Percentiles rank a stretch among this genome's conserved stretches.
Evolutionary conservation across 1,284 basidiomycete genomes (phyloP).

Genomic region (Boletus holoroseus): DNA sequence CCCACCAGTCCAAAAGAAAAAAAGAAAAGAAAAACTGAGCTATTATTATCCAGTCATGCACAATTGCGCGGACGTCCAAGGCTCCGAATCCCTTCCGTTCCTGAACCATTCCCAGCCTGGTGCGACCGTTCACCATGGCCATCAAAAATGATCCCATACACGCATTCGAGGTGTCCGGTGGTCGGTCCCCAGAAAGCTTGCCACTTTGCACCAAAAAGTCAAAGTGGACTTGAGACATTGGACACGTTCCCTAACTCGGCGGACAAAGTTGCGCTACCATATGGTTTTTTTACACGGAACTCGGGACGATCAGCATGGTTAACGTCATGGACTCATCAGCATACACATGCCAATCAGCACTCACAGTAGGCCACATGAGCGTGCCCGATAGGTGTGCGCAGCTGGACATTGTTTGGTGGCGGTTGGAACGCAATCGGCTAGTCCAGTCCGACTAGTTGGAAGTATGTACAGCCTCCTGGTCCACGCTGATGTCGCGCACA

Average conservation of each 20-base stretch:
- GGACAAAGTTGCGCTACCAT: constrained; percentile 10
- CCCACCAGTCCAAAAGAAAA: constrained; percentile 2
- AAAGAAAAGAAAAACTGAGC: not conserved
- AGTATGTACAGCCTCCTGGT: constrained; percentile 1
- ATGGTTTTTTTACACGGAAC: not conserved
- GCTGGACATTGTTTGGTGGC: not conserved
- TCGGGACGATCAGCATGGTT: constrained; percentile 12
- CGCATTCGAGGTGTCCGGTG: not conserved
- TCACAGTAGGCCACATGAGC: not conserved
- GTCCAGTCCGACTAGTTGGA: not conserved
- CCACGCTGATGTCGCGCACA: not conserved
- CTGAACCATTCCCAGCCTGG: constrained; percentile 4
- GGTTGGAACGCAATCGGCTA: constrained; percentile 1
- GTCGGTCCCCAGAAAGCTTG: constrained; percentile 8
- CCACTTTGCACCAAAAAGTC: constrained; percentile 9
- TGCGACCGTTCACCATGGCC: not conserved
- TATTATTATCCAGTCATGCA: not conserved
- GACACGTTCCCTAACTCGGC: not conserved
- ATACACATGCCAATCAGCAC: not conserved
- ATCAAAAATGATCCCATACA: not conserved
- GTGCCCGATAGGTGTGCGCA: not conserved
- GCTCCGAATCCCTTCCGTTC: not conserved
- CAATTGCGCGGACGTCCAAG: not conserved
- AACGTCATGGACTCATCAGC: constrained; percentile 1
- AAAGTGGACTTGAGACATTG: not conserved